Percentiles rank a stretch among this genome's conserved stretches.
Conservation (phyloP, 2,329 filamentous ascomycete genomes). For the Cladophialophora bantiana region DNA sequence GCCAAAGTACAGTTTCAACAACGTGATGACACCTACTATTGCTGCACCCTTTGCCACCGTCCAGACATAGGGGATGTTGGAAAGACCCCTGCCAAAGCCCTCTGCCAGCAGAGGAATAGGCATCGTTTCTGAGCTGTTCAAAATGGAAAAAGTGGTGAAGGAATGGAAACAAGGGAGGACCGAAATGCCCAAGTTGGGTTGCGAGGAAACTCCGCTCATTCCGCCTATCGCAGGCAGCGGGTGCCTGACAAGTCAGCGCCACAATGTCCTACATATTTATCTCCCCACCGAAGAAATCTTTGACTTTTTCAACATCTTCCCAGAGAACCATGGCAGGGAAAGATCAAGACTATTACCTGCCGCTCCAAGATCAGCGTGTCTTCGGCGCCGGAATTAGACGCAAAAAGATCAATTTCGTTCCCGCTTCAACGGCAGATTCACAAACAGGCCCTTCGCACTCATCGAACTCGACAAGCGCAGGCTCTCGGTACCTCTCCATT, state of each 20-base stretch:
- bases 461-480: constrained; percentile 41
- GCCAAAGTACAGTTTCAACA: constrained; percentile 77
- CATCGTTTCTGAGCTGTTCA: constrained; percentile 53
- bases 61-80: constrained; percentile 61
- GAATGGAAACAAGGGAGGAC: background rate
- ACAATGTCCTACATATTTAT: background rate
- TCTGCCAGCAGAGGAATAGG: constrained; percentile 66
- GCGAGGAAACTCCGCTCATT: background rate
- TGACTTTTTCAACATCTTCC: background rate
- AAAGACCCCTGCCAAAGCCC: constrained; percentile 61
- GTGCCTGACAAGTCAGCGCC: constrained; percentile 13
- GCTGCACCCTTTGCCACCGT: constrained; percentile 61
- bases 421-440: constrained; percentile 48
- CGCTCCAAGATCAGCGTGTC: constrained; percentile 64
- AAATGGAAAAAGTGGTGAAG: background rate
- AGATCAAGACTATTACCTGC: constrained; percentile 65
- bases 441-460: constrained; percentile 39
- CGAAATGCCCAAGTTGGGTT: background rate
- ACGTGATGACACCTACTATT: constrained; percentile 59
- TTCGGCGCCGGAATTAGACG: constrained; percentile 70
- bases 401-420: constrained; percentile 67
- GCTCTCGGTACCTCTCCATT: constrained; percentile 56
- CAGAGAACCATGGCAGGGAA: constrained; percentile 24
- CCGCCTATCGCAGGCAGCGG: constrained; percentile 13
- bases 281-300: background rate